Evolutionary conservation across 176 grass and related monocot genomes (phyloP).

Genomic region (Raddia distichophylla): DNA sequence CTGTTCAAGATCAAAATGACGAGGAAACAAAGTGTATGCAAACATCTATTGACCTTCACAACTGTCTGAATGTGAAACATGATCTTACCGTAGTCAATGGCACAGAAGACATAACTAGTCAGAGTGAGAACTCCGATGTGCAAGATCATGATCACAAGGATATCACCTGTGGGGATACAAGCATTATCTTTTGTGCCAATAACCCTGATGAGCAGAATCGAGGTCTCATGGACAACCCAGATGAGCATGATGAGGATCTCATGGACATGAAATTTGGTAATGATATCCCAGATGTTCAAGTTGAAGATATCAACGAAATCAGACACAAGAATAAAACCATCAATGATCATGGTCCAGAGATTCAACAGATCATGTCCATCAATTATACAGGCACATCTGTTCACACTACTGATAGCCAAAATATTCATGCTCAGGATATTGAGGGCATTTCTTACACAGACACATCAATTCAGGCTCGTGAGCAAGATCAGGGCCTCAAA

Average conservation of each 20-base stretch:
- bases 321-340: not conserved
- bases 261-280: conserved; percentile 9
- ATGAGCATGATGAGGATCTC: conserved; percentile 27
- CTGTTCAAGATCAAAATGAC: conserved; percentile 22
- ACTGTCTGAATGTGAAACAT: conserved; percentile 6
- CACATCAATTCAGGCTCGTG: conserved; percentile 14
- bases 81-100: conserved; percentile 12
- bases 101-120: conserved; percentile 1
- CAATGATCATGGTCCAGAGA: conserved; percentile 8
- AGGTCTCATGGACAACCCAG: conserved; percentile 18
- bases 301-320: conserved; percentile 1
- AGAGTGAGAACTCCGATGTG: conserved; percentile 20
- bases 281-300: conserved; percentile 13
- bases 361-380: conserved; percentile 13
- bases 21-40: conserved; percentile 22
- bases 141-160: conserved; percentile 16
- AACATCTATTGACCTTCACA: conserved; percentile 21
- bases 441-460: conserved; percentile 20
- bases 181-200: conserved; percentile 3
- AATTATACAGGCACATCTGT: not conserved
- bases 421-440: conserved; percentile 29
- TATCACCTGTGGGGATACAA: not conserved
- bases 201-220: conserved; percentile 20
- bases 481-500: conserved; percentile 30
- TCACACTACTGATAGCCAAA: not conserved